Evolutionary conservation across 2,329 filamentous ascomycete species (phyloP).

Genomic region (Aureobasidium sp.): DNA sequence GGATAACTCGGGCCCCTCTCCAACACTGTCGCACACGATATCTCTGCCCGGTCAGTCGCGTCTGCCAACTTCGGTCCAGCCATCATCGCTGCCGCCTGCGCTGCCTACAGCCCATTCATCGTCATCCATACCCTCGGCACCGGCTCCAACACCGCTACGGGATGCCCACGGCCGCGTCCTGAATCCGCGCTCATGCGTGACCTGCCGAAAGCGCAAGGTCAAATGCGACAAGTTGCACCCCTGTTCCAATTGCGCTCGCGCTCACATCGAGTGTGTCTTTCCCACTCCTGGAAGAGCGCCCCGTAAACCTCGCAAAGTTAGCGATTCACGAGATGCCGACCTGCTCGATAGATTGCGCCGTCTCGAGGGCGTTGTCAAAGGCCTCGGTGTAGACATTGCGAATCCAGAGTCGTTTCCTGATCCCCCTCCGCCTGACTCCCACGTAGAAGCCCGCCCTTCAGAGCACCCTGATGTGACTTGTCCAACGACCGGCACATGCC

Average conservation of each 20-base stretch:
- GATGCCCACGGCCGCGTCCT: conserved; percentile 26
- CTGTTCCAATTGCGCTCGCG: conserved; percentile 65
- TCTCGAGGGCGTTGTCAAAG: conserved; percentile 65
- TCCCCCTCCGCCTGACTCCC: background rate
- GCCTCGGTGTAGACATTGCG: conserved; percentile 38
- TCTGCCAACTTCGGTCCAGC: background rate
- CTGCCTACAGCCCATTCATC: background rate
- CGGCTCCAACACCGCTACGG: conserved; percentile 10
- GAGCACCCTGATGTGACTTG: background rate
- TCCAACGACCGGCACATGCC: conserved; percentile 5
- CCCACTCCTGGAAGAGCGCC: conserved; percentile 66
- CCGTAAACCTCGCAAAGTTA: conserved; percentile 57
- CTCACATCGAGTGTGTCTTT: conserved; percentile 63
- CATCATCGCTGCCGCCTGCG: background rate
- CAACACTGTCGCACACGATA: background rate
- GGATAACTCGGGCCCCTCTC: background rate
- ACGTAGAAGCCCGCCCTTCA: background rate
- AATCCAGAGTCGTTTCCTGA: conserved; percentile 13
- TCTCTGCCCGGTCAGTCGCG: background rate
- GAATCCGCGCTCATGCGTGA: conserved; percentile 40
- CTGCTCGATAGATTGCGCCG: conserved; percentile 63
- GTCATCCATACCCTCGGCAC: background rate
- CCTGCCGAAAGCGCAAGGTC: conserved; percentile 54
- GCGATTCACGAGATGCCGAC: conserved; percentile 50
- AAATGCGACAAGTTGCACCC: conserved; percentile 72